Conservation (phyloP, 2,329 filamentous ascomycete genomes). For the Hypocreales sp. region DNA sequence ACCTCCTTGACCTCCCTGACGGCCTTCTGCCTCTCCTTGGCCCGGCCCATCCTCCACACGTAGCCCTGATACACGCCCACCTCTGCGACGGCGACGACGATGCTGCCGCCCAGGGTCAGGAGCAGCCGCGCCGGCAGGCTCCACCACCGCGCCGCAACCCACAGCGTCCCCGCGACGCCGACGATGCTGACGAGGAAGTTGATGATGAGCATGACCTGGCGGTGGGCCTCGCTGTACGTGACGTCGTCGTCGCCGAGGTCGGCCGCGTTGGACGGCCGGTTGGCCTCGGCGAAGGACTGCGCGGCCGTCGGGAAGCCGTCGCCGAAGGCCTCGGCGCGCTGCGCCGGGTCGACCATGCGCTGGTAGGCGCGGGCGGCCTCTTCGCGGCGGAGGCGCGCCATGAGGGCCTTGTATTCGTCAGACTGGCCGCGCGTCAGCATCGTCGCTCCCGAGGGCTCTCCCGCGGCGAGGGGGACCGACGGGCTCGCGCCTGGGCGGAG, state of each 20-base stretch:
- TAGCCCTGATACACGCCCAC: slow-evolving; percentile 66
- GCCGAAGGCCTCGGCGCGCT: slow-evolving; percentile 39
- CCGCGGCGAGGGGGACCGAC: slow-evolving; percentile 28
- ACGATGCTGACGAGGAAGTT: slow-evolving; percentile 83
- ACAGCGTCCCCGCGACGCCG: slow-evolving; percentile 61
- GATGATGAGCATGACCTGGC: slow-evolving; percentile 71
- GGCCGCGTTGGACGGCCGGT: slow-evolving; percentile 26
- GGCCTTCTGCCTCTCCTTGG: slow-evolving; percentile 45
- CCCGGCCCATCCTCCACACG: slow-evolving; percentile 53
- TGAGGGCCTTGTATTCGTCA: slow-evolving; percentile 71
- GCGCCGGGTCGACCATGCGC: slow-evolving; percentile 54
- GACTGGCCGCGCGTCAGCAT: slow-evolving; percentile 30
- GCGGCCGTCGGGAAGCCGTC: slow-evolving; percentile 41
- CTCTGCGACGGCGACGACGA: slow-evolving; percentile 59
- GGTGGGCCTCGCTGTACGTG: slow-evolving; percentile 57
- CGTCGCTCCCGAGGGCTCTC: background rate
- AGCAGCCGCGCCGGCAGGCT: slow-evolving; percentile 53
- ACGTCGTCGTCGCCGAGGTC: slow-evolving; percentile 46
- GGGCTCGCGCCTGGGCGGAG: slow-evolving; percentile 60
- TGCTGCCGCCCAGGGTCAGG: slow-evolving; percentile 53
- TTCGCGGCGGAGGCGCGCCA: slow-evolving; percentile 69
- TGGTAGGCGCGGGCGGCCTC: slow-evolving; percentile 74
- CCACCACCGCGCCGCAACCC: slow-evolving; percentile 68
- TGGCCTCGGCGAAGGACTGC: slow-evolving; percentile 38
- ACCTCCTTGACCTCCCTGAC: slow-evolving; percentile 53